These are phyloP conservation scores for Calycina marina DNA, from an alignment of 2,329 filamentous ascomycete species.

Conservation along the genomic window DNA sequence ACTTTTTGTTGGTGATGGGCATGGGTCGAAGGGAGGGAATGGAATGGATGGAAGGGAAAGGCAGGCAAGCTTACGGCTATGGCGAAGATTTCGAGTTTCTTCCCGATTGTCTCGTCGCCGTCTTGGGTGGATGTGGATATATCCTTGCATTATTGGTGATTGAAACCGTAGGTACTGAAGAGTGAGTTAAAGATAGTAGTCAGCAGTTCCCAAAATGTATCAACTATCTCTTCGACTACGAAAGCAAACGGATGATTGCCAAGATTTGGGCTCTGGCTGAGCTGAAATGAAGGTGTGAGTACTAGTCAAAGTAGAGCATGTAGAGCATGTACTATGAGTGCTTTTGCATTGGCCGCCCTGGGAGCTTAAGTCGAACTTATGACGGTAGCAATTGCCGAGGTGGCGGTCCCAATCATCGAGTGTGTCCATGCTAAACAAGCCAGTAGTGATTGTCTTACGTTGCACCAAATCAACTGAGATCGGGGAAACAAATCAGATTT, in stretches of 20 bases:
- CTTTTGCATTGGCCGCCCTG: not conserved
- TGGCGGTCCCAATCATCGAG: conserved; percentile 8
- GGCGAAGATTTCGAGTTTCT: conserved; percentile 8
- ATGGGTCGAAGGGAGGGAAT: too few species aligned
- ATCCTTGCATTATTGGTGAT: too few species aligned
- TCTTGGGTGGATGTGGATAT: too few species aligned
- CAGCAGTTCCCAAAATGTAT: too few species aligned
- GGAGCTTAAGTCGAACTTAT: conserved; percentile 2
- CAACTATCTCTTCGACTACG: too few species aligned
- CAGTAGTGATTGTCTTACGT: too few species aligned
- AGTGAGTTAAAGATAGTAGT: conserved; percentile 11
- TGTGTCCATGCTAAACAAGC: conserved; percentile 4
- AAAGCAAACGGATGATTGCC: conserved; percentile 32
- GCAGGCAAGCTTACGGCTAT: conserved; percentile 6
- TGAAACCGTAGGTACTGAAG: conserved; percentile 11
- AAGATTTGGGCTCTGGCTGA: conserved; percentile 20
- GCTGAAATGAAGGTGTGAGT: conserved; percentile 10
- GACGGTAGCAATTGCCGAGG: conserved; percentile 8
- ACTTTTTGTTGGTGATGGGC: too few species aligned
- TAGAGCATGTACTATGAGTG: conserved; percentile 15
- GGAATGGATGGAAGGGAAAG: not conserved
- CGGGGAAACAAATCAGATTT: not conserved
- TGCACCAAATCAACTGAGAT: too few species aligned
- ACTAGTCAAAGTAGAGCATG: conserved; percentile 17
- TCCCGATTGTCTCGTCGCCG: too few species aligned